Evolutionary conservation across 768 basidiomycete genomes (phyloP), one percentile per base, ranked within the genome.

Genomic region (Agrocybe chaxingu): DNA sequence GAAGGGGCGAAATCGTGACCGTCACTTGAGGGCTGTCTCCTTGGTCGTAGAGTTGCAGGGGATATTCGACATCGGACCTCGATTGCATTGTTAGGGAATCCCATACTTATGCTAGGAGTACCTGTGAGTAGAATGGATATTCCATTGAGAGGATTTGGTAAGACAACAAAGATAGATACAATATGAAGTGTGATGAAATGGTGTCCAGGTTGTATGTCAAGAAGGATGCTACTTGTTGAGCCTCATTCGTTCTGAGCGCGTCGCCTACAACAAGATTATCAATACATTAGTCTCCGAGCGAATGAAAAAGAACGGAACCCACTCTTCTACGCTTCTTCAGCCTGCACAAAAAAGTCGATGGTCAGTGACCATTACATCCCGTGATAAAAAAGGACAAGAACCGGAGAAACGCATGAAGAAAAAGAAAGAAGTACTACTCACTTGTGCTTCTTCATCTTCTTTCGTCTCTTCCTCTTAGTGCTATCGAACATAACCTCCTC

Each of bases 391-490:
- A n/a, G n/a, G n/a, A 24, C 41, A 34, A 11, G 33, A 40, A 34
- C 19, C 2, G 8, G 3, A 24, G 32, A 48, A 24, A 35, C 12
- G 39, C 11, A 37, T 6, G 33, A 13, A 11, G n/a, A 42, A n/a
- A 33, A 50, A 47, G 39, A 38, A 47, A 19, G 24, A 44, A 24
- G 3, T 35, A 18, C 11, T 9, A 77, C 89, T 69, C 62, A 92
- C 92, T 95, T 95, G 68, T 96, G 93, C 72, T 94, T 96, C 80
- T 87, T 92, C 85, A 96, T 96, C 84, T 95, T 96, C 83, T 84
- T 88, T 75, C 82, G 76, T 58, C 82, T 78, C 77, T 93, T 93
- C 67, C 90, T 80, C 75, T 85, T 88, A 29, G 82, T 83, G 58
- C 90, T 92, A 59, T 92, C 91, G 70, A 89, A 74, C 64, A 82